Conservation (phyloP, 1,284 basidiomycete genomes). For the Leucocoprinus gongylophorus region DNA sequence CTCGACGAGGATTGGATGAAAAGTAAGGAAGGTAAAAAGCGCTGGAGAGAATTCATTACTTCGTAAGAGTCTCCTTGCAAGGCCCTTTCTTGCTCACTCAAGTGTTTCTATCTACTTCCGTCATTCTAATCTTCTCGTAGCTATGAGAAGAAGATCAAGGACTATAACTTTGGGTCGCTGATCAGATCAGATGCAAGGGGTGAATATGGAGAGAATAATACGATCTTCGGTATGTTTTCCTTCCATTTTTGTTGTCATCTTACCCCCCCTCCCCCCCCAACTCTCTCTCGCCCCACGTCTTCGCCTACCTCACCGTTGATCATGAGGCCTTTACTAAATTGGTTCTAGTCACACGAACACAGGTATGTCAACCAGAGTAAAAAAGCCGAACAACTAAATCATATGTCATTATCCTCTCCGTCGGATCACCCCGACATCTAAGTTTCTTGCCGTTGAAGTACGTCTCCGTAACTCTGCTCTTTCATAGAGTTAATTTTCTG, state of each 20-base stretch:
- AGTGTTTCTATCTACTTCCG: background rate
- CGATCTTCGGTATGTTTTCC: conserved; percentile 77
- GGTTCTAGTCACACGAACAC: conserved; percentile 64
- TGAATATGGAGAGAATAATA: conserved; percentile 91
- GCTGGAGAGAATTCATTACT: conserved; percentile 87
- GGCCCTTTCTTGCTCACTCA: background rate
- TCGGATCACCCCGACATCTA: background rate
- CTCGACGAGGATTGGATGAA: conserved; percentile 97
- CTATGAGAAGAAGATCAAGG: conserved; percentile 83
- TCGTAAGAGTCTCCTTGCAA: conserved; percentile 47
- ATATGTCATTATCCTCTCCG: background rate
- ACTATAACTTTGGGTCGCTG: conserved; percentile 97
- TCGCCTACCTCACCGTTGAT: conserved; percentile 2
- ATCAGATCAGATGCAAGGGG: conserved; percentile 76
- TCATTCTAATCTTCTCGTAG: conserved; percentile 29
- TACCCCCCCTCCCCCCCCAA: background rate
- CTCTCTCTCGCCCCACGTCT: background rate
- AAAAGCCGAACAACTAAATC: background rate
- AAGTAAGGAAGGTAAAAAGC: conserved; percentile 81
- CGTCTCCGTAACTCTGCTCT: background rate
- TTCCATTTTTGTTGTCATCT: background rate
- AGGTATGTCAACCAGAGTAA: conserved; percentile 35
- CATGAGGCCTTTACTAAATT: background rate
- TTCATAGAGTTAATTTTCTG: background rate
- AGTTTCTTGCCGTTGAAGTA: conserved; percentile 20